Base-by-base conservation (phyloP, 2,329 filamentous ascomycete genomes). In the Sclerotinia borealis region DNA sequence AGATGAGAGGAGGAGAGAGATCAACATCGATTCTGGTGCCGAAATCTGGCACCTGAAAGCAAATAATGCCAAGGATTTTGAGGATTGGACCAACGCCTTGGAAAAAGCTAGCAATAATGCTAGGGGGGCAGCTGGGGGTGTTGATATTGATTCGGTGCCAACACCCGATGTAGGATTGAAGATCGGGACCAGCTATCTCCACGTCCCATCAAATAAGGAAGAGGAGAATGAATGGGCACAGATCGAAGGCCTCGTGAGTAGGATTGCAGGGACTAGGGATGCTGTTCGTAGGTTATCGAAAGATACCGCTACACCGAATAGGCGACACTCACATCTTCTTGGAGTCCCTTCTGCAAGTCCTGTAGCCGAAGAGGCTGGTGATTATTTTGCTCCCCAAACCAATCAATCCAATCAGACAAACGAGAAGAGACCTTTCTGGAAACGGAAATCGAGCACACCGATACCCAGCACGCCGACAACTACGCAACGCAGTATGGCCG, bases 11-110 rank as follows among this genome's bases (percentile, higher is more conserved):
- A 86, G 90, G 43, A 85, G 92, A 67, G 93, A 98, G 75, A 96
- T 99, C 60, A 96, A 90, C 48, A 95, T 99, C 63, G 95, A 99
- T 75, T 98, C 95, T 0, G 95, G 95, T 1, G 93, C 95, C 2
- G 95, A 99, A 76, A 87, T 99, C 31, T 99, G 95, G 95, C 95
- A 98, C 77, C 80, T 99, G 36, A 88, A 88, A 71, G 92, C 95
- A 3, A 85, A 84, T 56, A 96, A 91, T 70, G 84, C 86, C 56
- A 89, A 89, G 68, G 93, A 98, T 66, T 99, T 97, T 73, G 83
- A 85, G 52, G 88, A 90, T 22, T 99, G 95, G 95, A 92, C 89
- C 54, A 83, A 84, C 52, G 93, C 93, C 0, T 79, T 99, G 58
- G 92, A 97, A 75, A 88, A 85, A 68, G 93, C 93, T 5, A 90